Base-by-base conservation (phyloP, 352 stramenopile genomes). In the Lagenidium sp. region DNA sequence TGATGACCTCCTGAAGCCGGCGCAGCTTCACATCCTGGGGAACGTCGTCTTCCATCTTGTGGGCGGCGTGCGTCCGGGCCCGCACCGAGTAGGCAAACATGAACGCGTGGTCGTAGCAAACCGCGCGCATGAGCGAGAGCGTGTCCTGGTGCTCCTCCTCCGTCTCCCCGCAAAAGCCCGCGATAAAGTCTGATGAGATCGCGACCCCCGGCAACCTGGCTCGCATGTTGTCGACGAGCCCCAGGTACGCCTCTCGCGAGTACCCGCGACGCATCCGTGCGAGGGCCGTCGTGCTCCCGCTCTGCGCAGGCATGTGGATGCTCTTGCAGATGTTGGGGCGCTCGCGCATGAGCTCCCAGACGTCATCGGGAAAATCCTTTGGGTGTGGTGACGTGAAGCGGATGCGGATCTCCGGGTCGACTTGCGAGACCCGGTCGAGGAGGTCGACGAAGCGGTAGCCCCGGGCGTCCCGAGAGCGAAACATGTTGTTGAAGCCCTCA, bases 371-470 rank as follows among this genome's bases (percentile, higher is more conserved):
- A 60, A 99, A 99, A 62, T 99, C 97, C 68, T 99, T 98, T 0
- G 97, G 97, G 62, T 99, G 97, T 4, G 97, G 96, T 19, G 88
- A 98, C 39, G 96, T 99, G 65, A 99, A 99, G 26, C 97, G 93
- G n/a, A 99, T 80, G 38, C 97, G 85, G 36, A 99, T 82, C 59
- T 99, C 95, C 0, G 89, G 87, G 31, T 96, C 89, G 5, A 98
- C 77, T 7, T 77, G 68, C 20, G 90, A 94, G 6, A 99, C 90
- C 20, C 68, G 65, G 41, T 95, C 85, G n/a, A 99, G 70, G 29
- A 99, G 68, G 57, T 99, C 96, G 15, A 93, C 86, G 63, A 99
- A 99, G 32, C 94, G 88, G 48, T 97, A 96, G 26, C 96, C 96
- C n/a, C 55, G 75, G 2, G 70, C 65, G 49, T 95, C 74, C 31